Base-by-base conservation (phyloP, 1,284 basidiomycete species). In the Ustilago vetiveriae region DNA sequence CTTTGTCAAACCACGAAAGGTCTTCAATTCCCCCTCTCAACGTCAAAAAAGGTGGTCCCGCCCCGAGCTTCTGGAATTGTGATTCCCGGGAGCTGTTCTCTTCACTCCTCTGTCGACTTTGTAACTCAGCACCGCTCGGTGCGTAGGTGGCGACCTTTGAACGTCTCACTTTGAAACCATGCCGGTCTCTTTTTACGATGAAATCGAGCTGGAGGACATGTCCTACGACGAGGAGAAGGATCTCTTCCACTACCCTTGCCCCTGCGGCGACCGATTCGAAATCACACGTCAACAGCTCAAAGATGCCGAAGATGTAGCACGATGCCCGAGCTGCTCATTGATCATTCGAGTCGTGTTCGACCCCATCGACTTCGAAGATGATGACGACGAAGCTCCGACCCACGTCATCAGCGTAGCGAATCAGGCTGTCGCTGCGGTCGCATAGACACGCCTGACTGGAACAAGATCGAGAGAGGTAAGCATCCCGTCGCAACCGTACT, bases 191-290 rank as follows among this genome's bases (percentile, higher is more conserved):
- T 74, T 44, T 53, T 82, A 82, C 56, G 80, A 82, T 53, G 80
- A 82, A 47, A 72, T 82, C 36, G 80, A 82, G 67, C 69, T 82
- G 13, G 80, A 82, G 59, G 80, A 82, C 66, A 79, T 82, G 78
- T 71, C 75, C 39, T 82, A 74, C 47, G 80, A 82, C 47, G 72
- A 74, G 40, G 72, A 58, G 35, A 75, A 74, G 67, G 76, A 81
- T 40, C 55, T 79, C 26, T 81, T 81, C 94, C 94, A 98, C 84
- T 97, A 95, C 82, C 96, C 96, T 1, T 98, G 94, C 81, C 95
- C 95, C 1, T 99, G 96, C 81, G 95, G 95, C 22, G 96, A 98
- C 84, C 89, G 94, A 35, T 98, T 98, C 84, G 96, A 99, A 83
- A 98, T 98, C 75, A 90, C 92, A 17, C 88, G 75, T 39, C 60